These are phyloP conservation scores for Annulohypoxylon nitens DNA, from an alignment of 495 filamentous ascomycete species.

Conservation along the genomic window DNA sequence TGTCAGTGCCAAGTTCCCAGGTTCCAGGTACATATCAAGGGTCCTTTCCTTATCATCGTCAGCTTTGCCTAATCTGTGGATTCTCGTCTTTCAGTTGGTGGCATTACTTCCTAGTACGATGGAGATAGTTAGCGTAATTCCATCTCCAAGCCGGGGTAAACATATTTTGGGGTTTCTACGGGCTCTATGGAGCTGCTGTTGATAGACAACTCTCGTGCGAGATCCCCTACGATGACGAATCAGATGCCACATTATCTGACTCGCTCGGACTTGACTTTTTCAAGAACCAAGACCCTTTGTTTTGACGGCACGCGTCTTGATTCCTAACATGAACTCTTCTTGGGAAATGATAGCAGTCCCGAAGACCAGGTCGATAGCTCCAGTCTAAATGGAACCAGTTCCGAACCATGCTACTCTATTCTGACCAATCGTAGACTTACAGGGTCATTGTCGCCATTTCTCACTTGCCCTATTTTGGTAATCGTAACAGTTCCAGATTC, in stretches of 20 bases:
- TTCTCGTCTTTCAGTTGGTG: slow-evolving; percentile 9
- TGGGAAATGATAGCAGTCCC: slow-evolving; percentile 43
- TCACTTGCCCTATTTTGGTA: slow-evolving; percentile 35
- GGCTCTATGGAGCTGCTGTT: slow-evolving; percentile 21
- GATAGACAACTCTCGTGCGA: slow-evolving; percentile 12
- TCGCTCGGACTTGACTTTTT: neutral
- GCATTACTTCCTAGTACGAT: neutral
- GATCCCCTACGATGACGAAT: slow-evolving; percentile 5
- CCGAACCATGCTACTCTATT: slow-evolving; percentile 30
- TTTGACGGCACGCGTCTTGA: slow-evolving; percentile 11
- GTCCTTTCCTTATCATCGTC: slow-evolving; percentile 29
- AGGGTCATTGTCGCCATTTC: slow-evolving; percentile 22
- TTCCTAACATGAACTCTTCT: slow-evolving; percentile 14
- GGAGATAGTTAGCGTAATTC: slow-evolving; percentile 36
- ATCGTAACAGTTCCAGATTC: slow-evolving; percentile 29
- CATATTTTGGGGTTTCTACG: slow-evolving; percentile 23
- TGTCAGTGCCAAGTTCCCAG: slow-evolving; percentile 20
- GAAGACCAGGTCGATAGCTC: slow-evolving; percentile 11
- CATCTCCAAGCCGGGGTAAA: slow-evolving; percentile 33
- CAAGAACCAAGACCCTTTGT: slow-evolving; percentile 3
- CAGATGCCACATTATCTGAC: neutral
- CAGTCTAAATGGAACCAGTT: slow-evolving; percentile 25
- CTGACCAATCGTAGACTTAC: slow-evolving; percentile 18
- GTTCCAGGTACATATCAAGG: slow-evolving; percentile 1
- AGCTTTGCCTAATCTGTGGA: slow-evolving; percentile 37